These are phyloP conservation scores for Russula abietina DNA, from an alignment of 768 basidiomycete genomes.

Conservation along the genomic window DNA sequence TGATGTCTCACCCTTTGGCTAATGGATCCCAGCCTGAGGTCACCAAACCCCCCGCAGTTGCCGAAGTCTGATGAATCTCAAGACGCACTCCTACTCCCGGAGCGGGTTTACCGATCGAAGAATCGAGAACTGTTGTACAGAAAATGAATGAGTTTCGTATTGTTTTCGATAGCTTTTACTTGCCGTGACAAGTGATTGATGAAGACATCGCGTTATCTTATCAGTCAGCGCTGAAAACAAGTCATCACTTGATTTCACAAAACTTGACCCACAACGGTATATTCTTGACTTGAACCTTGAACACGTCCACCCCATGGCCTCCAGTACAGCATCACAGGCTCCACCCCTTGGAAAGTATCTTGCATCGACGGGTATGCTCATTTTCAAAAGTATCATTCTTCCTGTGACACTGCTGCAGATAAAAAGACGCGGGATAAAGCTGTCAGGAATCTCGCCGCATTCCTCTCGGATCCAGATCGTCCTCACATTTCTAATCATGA, in stretches of 20 bases:
- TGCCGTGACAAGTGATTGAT: slow-evolving; percentile 90
- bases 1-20: slow-evolving; percentile 49
- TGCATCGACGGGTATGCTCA: slow-evolving; percentile 68
- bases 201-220: slow-evolving; percentile 38
- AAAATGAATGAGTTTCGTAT: neutral
- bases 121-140: slow-evolving; percentile 67
- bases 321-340: slow-evolving; percentile 31
- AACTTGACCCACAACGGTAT: too few species aligned
- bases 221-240: slow-evolving; percentile 2
- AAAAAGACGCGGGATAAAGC: slow-evolving; percentile 92
- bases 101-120: slow-evolving; percentile 78
- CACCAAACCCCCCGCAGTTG: slow-evolving; percentile 34
- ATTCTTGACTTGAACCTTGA: neutral
- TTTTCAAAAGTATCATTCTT: neutral
- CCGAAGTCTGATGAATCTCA: slow-evolving; percentile 40
- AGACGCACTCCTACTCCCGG: slow-evolving; percentile 59
- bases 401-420: slow-evolving; percentile 42
- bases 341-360: slow-evolving; percentile 86
- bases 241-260: neutral
- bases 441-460: slow-evolving; percentile 66
- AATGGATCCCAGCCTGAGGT: slow-evolving; percentile 49
- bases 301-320: slow-evolving; percentile 32
- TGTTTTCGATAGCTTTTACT: slow-evolving; percentile 18
- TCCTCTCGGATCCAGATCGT: slow-evolving; percentile 62
- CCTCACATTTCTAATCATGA: slow-evolving; percentile 63